Percentiles rank a stretch among this genome's conserved stretches.
phyloP scores from a whole-genome alignment of 495 filamentous ascomycete species.

The Hypoxylon fragiforme region DNA sequence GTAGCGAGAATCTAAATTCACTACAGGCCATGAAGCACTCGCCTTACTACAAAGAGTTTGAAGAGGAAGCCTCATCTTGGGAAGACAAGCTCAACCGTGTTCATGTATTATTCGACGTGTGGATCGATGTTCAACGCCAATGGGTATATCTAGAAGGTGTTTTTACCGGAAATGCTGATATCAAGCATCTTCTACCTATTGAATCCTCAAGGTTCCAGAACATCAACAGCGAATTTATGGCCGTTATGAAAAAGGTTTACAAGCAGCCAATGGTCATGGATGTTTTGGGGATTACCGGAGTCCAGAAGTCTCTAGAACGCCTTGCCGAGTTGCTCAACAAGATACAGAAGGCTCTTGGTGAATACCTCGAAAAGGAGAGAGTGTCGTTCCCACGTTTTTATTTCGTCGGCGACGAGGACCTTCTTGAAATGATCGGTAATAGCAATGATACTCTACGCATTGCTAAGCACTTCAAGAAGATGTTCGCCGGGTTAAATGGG shows the following conservation, averaged over 20 bases:
- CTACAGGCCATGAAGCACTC: constrained; percentile 98
- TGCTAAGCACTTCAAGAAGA: constrained; percentile 98
- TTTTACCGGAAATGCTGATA: constrained; percentile 97
- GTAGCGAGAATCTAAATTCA: constrained; percentile 96
- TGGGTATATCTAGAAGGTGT: constrained; percentile 99
- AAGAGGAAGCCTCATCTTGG: constrained; percentile 94
- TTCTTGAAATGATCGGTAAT: constrained; percentile 99
- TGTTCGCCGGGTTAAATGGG: constrained; percentile 95
- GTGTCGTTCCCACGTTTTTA: constrained; percentile 98
- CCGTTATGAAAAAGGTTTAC: constrained; percentile 98
- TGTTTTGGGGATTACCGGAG: constrained; percentile 89
- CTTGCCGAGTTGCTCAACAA: constrained; percentile 95
- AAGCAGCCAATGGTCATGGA: constrained; percentile 93
- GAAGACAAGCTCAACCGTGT: constrained; percentile 98
- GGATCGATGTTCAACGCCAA: constrained; percentile 99
- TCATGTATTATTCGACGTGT: constrained; percentile 96
- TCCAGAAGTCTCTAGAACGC: constrained; percentile 93
- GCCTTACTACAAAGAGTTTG: constrained; percentile 98
- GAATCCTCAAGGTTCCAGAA: constrained; percentile 97
- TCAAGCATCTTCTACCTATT: constrained; percentile 95
- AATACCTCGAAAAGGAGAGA: constrained; percentile 96
- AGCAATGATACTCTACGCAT: constrained; percentile 95
- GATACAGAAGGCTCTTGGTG: constrained; percentile 97
- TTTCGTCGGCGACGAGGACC: constrained; percentile 97
- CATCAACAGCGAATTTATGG: constrained; percentile 97